Base-by-base conservation (phyloP, 257 asterid genomes). In the Verbascum thapsus region DNA sequence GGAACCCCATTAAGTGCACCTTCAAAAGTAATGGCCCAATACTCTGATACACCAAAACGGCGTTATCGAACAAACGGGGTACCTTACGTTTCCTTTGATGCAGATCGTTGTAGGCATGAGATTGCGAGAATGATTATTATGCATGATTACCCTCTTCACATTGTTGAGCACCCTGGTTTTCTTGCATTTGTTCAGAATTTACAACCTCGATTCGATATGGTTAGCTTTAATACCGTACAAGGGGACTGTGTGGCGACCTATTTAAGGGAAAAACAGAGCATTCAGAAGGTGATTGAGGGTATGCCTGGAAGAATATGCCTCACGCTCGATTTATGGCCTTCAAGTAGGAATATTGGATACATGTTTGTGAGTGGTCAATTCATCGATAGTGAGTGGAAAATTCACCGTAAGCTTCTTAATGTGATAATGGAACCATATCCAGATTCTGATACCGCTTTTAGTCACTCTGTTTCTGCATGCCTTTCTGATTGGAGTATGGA, bases 61-160 rank as follows among this genome's bases (percentile, higher is more conserved):
- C 96, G 95, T 41, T 85, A 83, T 57, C 70, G 94, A 11, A 85
- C 95, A 1, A 58, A 96, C 45, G 51, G 80, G 8, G 72, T 75
- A 0, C 94, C 96, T 9, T 80, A 61, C 63, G 18, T 82, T 38
- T 49, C 90, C 23, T 90, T 94, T 49, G 96, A 94, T 73, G 81
- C 96, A 0, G 96, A 94, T 39, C 80, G 91, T 17, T 83, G 95
- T 80, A 81, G 97, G 9, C 88, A 77, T 8, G 97, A 94, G 88
- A 84, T 94, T 54, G 78, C 97, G 30, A 73, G 77, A 75, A 94
- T 90, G 99, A 94, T 90, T 51, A 87, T 90, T 48, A 80, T 90
- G 95, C 99, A 94, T 23, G 99, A 94, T 11, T 94, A 90, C 76
- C 97, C 97, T 1, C 95, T 90, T 32, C 95, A 90, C 87, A 94